These are phyloP conservation scores for Lindgomyces ingoldianus DNA, from an alignment of 495 filamentous ascomycete genomes.

Conservation along the genomic window DNA sequence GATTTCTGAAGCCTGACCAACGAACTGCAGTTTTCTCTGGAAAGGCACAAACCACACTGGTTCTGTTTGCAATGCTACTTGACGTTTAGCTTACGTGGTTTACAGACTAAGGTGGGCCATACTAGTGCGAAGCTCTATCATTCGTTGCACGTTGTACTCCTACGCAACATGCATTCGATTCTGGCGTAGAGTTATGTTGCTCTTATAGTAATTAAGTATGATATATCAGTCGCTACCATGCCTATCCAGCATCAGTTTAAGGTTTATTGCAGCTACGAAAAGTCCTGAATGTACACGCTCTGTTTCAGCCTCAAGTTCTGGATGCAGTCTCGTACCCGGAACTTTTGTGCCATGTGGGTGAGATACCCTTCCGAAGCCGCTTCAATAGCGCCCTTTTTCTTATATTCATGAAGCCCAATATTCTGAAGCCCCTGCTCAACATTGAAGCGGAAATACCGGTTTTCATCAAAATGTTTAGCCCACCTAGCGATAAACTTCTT, in stretches of 20 bases:
- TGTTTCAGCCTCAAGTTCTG: conserved; percentile 38
- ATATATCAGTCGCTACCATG: not conserved
- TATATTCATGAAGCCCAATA: conserved; percentile 10
- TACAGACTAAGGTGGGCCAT: not conserved
- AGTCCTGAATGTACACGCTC: conserved; percentile 28
- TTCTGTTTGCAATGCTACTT: not conserved
- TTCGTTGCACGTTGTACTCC: not conserved
- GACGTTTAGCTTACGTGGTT: not conserved
- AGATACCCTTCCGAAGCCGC: conserved; percentile 15
- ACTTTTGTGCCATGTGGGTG: conserved; percentile 17
- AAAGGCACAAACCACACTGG: not conserved
- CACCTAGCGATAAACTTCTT: conserved; percentile 3
- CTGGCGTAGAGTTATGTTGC: not conserved
- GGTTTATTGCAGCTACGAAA: not conserved
- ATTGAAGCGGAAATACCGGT: conserved; percentile 30
- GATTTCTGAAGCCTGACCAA: not conserved
- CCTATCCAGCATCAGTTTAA: not conserved
- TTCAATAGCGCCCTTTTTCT: conserved; percentile 1
- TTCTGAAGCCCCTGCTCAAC: conserved; percentile 33
- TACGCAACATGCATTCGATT: not conserved
- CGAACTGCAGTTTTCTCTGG: not conserved
- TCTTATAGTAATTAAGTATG: not conserved
- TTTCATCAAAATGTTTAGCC: not conserved
- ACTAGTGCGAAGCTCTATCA: not conserved
- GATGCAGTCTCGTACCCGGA: conserved; percentile 9